A percentile compares a stretch with the other conserved stretches of the same genome.
phyloP scores from a whole-genome alignment of 2,329 filamentous ascomycete genomes.

The Pyrenochaeta sp. region DNA sequence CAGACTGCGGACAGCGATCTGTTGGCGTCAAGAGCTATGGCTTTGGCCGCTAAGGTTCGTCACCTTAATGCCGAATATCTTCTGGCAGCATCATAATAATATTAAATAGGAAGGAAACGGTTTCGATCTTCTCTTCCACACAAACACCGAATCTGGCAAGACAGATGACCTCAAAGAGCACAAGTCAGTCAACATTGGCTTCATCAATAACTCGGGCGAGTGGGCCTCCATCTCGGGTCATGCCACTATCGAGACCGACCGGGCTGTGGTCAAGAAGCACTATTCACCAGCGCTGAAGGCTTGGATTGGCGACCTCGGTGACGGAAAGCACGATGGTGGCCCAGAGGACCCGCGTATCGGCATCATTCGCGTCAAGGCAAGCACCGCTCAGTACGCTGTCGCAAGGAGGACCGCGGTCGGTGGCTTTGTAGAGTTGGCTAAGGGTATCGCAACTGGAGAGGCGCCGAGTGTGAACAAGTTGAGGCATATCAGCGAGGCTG shows the following conservation, averaged over 20 bases:
- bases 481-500: slow-evolving; percentile 71
- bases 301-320: slow-evolving; percentile 82
- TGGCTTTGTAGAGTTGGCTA: slow-evolving; percentile 74
- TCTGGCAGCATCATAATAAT: slow-evolving; percentile 6
- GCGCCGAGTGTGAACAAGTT: slow-evolving; percentile 77
- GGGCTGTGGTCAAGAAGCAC: slow-evolving; percentile 69
- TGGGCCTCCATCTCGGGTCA: slow-evolving; percentile 88
- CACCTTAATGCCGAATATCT: background rate
- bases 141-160: slow-evolving; percentile 90
- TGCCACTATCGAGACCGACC: slow-evolving; percentile 74
- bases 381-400: slow-evolving; percentile 76
- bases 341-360: slow-evolving; percentile 83
- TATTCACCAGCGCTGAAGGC: slow-evolving; percentile 79
- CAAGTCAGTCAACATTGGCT: slow-evolving; percentile 80
- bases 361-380: slow-evolving; percentile 78
- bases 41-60: slow-evolving; percentile 76
- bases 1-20: slow-evolving; percentile 69
- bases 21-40: slow-evolving; percentile 86
- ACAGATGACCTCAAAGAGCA: slow-evolving; percentile 79
- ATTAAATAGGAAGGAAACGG: slow-evolving; percentile 73
- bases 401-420: slow-evolving; percentile 69
- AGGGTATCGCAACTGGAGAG: slow-evolving; percentile 77
- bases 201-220: slow-evolving; percentile 77
- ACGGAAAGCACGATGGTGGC: slow-evolving; percentile 83
- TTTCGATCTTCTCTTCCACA: slow-evolving; percentile 87